Evolutionary conservation across 352 stramenopile species (phyloP).

Genomic region (Phytophthora niederhauseri): DNA sequence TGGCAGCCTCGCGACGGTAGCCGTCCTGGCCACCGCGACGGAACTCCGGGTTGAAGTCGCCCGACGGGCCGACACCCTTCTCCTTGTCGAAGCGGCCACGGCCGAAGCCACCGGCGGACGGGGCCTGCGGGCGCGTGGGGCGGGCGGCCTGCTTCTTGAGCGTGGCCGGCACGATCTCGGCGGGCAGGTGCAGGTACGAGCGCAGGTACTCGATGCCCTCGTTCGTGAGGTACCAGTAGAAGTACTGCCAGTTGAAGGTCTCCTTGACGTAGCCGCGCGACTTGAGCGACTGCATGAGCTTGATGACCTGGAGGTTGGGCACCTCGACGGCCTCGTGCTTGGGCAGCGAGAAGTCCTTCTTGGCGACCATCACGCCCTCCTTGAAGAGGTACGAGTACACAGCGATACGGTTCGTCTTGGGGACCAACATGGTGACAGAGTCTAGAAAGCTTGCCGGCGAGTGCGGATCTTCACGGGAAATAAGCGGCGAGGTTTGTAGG

Average conservation of each 20-base stretch:
- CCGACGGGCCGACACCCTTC: constrained; percentile 88
- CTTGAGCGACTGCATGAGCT: constrained; percentile 98
- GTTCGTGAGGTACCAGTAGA: constrained; percentile 99
- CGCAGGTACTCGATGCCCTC: constrained; percentile 99
- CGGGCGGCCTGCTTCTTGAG: constrained; percentile 96
- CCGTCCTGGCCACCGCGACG: constrained; percentile 82
- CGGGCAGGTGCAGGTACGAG: constrained; percentile 97
- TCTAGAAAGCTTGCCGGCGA: constrained; percentile 90
- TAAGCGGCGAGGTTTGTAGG: constrained; percentile 45
- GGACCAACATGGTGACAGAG: constrained; percentile 89
- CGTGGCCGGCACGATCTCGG: constrained; percentile 98
- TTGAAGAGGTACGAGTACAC: constrained; percentile 99
- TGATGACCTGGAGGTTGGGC: constrained; percentile 98
- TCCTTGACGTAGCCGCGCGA: constrained; percentile 97
- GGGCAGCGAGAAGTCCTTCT: constrained; percentile 89
- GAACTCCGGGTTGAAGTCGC: constrained; percentile 92
- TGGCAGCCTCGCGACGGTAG: constrained; percentile 87
- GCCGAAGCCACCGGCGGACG: constrained; percentile 76
- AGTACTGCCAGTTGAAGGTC: constrained; percentile 99
- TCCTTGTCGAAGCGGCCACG: constrained; percentile 91
- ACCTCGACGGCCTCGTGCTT: constrained; percentile 98
- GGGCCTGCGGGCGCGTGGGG: constrained; percentile 80
- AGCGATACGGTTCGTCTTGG: constrained; percentile 99
- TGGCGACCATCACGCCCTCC: constrained; percentile 91
- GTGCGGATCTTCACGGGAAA: constrained; percentile 89